Conservation (phyloP, 805 yeast species). For the Brettanomyces sp. region DNA sequence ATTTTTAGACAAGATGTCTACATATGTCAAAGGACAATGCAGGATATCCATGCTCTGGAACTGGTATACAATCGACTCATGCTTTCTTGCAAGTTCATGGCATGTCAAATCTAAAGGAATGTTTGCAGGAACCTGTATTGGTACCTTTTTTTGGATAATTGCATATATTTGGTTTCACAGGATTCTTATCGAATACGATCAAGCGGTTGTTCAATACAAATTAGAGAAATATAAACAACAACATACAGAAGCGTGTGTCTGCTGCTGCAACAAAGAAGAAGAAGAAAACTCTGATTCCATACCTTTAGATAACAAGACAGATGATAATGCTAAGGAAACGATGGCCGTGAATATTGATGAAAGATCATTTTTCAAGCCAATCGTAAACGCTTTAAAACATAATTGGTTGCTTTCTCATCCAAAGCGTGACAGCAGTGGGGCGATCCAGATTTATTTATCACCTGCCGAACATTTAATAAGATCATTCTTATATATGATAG, state of each 20-base stretch:
- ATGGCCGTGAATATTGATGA: neutral
- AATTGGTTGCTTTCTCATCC: constrained; percentile 17
- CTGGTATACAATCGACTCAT: constrained; percentile 60
- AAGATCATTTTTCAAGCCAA: constrained; percentile 12
- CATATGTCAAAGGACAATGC: neutral
- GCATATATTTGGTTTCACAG: constrained; percentile 51
- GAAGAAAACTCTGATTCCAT: neutral
- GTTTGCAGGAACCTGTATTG: constrained; percentile 69
- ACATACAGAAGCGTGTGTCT: neutral
- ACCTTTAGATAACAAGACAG: neutral
- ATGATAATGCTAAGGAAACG: neutral
- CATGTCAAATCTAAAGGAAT: constrained; percentile 47
- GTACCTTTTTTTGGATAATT: constrained; percentile 51
- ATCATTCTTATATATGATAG: constrained; percentile 40
- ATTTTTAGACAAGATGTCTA: constrained; percentile 1
- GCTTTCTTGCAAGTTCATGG: constrained; percentile 59
- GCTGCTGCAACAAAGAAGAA: constrained; percentile 1
- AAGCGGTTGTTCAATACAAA: constrained; percentile 23
- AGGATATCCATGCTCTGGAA: constrained; percentile 54
- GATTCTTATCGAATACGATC: constrained; percentile 41
- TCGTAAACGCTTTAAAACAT: constrained; percentile 18
- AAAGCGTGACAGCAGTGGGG: constrained; percentile 3
- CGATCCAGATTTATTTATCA: constrained; percentile 26
- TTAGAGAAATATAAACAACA: constrained; percentile 3
- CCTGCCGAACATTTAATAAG: constrained; percentile 43